phyloP scores from a whole-genome alignment of 2,329 filamentous ascomycete genomes.

The Fusarium foetens region DNA sequence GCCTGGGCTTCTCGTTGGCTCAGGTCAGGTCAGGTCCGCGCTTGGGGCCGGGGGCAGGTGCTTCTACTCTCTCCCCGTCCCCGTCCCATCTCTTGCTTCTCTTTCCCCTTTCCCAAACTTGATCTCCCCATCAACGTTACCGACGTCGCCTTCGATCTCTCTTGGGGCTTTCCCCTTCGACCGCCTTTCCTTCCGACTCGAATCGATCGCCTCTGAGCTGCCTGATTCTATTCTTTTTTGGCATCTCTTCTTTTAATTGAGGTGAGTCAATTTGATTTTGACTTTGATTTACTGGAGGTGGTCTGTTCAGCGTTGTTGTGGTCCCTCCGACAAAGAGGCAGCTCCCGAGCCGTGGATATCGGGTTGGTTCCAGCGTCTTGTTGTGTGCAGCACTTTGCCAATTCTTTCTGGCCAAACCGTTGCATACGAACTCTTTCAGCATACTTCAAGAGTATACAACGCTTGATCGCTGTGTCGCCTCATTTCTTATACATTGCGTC shows the following conservation, averaged over 20 bases:
- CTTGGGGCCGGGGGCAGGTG: conserved; percentile 16
- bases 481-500: background rate
- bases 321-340: conserved; percentile 20
- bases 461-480: background rate
- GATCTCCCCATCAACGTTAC: conserved; percentile 41
- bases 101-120: conserved; percentile 43
- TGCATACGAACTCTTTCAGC: background rate
- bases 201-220: conserved; percentile 36
- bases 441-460: background rate
- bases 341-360: conserved; percentile 22
- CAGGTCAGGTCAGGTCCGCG: background rate
- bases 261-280: conserved; percentile 31
- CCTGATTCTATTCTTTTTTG: conserved; percentile 33
- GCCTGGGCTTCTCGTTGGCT: conserved; percentile 8
- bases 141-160: conserved; percentile 31
- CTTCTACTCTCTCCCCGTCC: conserved; percentile 24
- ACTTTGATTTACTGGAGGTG: conserved; percentile 9
- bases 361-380: background rate
- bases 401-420: background rate
- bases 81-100: conserved; percentile 21
- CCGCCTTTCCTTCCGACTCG: conserved; percentile 29
- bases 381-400: background rate
- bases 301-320: conserved; percentile 26
- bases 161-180: conserved; percentile 34
- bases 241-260: conserved; percentile 36